Conservation (phyloP, 306 rosid genomes). For the Benincasa hispida region DNA sequence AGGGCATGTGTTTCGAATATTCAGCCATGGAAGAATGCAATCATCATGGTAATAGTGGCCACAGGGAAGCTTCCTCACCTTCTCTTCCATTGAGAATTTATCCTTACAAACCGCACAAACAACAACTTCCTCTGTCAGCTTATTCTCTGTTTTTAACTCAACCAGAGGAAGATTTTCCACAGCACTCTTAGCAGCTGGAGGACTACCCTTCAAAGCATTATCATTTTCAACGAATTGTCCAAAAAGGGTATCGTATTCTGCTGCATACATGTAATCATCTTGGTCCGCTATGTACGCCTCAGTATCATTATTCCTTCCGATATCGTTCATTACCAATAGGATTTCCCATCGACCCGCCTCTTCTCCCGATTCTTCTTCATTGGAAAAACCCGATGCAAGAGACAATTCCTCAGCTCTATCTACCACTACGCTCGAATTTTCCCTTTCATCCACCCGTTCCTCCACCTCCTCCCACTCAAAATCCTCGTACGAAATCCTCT, state of each 20-base stretch:
- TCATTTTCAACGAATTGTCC: conserved; percentile 65
- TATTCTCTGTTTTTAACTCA: conserved; percentile 43
- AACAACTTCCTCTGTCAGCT: conserved; percentile 29
- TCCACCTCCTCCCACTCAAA: conserved; percentile 61
- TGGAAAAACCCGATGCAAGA: conserved; percentile 40
- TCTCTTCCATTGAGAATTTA: conserved; percentile 43
- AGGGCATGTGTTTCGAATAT: conserved; percentile 77
- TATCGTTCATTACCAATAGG: conserved; percentile 53
- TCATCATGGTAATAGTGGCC: conserved; percentile 75
- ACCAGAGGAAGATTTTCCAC: conserved; percentile 69
- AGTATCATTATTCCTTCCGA: conserved; percentile 23
- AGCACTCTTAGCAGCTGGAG: conserved; percentile 49
- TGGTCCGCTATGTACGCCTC: conserved; percentile 26
- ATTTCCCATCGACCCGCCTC: conserved; percentile 67
- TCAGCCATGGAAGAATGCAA: conserved; percentile 84
- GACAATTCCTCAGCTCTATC: conserved; percentile 44
- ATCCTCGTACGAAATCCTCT: conserved; percentile 34
- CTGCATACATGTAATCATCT: conserved; percentile 34
- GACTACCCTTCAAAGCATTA: conserved; percentile 47
- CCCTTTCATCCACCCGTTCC: conserved; percentile 33
- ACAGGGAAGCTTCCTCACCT: conserved; percentile 74
- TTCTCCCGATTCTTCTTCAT: conserved; percentile 25
- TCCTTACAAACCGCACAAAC: conserved; percentile 79
- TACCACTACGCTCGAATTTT: conserved; percentile 16
- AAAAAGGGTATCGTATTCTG: conserved; percentile 43